A percentile compares a stretch with the other conserved stretches of the same genome.
These are phyloP conservation scores for Aphanomyces astaci DNA, from an alignment of 352 stramenopile genomes.

Conservation along the genomic window DNA sequence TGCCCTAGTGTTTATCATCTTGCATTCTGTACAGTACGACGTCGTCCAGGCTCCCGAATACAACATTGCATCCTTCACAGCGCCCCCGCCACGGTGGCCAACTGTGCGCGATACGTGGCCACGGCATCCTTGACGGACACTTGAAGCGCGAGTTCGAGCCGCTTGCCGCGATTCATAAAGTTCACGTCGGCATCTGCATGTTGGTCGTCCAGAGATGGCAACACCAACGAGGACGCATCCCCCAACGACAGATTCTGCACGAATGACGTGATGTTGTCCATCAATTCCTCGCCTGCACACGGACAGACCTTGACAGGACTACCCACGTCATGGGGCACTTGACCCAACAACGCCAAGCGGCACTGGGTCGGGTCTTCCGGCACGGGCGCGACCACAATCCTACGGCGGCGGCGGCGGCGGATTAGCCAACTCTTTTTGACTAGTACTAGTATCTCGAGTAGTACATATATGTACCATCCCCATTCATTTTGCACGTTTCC, in stretches of 20 bases:
- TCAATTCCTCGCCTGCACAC: not conserved
- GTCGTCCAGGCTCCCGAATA: too few relatives aligned
- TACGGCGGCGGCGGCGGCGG: too few relatives aligned
- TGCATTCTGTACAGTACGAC: too few relatives aligned
- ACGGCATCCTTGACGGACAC: not conserved
- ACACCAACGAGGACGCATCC: not conserved
- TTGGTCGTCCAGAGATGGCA: not conserved
- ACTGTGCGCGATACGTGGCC: not conserved
- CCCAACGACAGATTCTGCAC: not conserved
- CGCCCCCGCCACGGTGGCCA: not conserved
- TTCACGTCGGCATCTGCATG: not conserved
- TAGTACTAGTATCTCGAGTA: too few relatives aligned
- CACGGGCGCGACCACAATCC: not conserved
- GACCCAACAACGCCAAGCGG: not conserved
- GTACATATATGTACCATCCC: conserved; percentile 18
- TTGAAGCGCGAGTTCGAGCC: not conserved
- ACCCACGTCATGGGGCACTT: not conserved
- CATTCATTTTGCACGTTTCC: conserved; percentile 12
- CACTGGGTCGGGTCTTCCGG: not conserved
- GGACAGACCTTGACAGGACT: not conserved
- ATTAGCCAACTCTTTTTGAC: too few relatives aligned
- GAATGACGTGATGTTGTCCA: not conserved
- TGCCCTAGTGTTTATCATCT: too few relatives aligned
- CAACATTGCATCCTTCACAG: too few relatives aligned
- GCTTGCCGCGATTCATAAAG: conserved; percentile 2